These are phyloP conservation scores for Cryptosporidium canis DNA, from an alignment of 169 alveolate genomes.

Conservation along the genomic window DNA sequence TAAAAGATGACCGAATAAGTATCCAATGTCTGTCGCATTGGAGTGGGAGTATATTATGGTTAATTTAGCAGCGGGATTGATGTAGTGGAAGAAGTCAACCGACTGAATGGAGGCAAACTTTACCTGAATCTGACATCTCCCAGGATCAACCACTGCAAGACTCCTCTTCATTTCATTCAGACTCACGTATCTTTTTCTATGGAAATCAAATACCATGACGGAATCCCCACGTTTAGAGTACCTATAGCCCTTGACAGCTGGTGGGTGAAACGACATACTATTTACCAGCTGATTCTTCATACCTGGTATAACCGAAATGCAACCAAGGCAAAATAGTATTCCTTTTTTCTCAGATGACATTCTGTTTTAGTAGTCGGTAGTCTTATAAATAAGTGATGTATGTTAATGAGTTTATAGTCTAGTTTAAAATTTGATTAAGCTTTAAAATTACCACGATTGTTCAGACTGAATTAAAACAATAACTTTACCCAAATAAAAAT, in stretches of 20 bases:
- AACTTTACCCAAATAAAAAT: not conserved
- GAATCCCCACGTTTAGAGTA: not conserved
- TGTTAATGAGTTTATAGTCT: not conserved
- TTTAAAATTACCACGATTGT: not conserved
- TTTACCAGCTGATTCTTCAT: slow-evolving; percentile 34
- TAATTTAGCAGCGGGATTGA: slow-evolving; percentile 52
- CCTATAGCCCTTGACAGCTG: slow-evolving; percentile 29
- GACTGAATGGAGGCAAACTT: slow-evolving; percentile 12
- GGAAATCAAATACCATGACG: slow-evolving; percentile 21
- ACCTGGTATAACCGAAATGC: slow-evolving; percentile 58
- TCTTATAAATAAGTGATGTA: not conserved
- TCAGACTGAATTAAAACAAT: not conserved
- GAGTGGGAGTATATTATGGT: slow-evolving; percentile 81
- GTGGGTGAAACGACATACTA: slow-evolving; percentile 56
- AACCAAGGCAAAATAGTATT: slow-evolving; percentile 39
- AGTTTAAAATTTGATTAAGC: not conserved
- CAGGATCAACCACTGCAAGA: slow-evolving; percentile 32
- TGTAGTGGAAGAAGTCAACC: slow-evolving; percentile 10
- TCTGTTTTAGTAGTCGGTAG: not conserved
- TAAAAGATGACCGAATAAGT: slow-evolving; percentile 72
- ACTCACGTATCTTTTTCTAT: slow-evolving; percentile 16
- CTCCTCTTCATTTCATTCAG: slow-evolving; percentile 13
- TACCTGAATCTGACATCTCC: slow-evolving; percentile 15
- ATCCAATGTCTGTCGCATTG: slow-evolving; percentile 81
- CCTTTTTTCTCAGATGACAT: slow-evolving; percentile 29